These are phyloP conservation scores for Monosporascus ibericus DNA, from an alignment of 2,329 filamentous ascomycete species.

Conservation along the genomic window DNA sequence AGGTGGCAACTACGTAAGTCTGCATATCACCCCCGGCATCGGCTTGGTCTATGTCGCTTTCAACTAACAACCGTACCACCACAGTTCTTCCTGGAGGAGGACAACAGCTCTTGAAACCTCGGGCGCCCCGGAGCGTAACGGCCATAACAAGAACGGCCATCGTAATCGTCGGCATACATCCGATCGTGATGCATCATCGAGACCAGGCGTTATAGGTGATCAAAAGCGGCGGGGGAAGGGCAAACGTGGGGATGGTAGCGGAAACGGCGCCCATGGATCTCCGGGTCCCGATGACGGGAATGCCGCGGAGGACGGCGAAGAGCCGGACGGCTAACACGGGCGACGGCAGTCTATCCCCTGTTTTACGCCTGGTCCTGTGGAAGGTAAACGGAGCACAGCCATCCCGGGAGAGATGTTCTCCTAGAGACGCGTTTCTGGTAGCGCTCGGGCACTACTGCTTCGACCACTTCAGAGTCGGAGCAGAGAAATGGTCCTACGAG, in stretches of 20 bases:
- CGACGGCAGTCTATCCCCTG: slow-evolving; percentile 62
- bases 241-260: slow-evolving; percentile 9
- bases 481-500: no score
- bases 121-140: slow-evolving; percentile 45
- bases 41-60: not conserved
- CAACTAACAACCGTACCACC: not conserved
- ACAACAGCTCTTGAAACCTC: slow-evolving; percentile 49
- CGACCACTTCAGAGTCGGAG: no score
- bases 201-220: slow-evolving; percentile 46
- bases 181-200: slow-evolving; percentile 25
- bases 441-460: not conserved
- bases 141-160: slow-evolving; percentile 19
- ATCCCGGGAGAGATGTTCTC: not conserved
- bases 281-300: slow-evolving; percentile 41
- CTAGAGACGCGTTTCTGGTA: slow-evolving; percentile 1
- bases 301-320: slow-evolving; percentile 58
- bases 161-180: slow-evolving; percentile 29
- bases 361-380: slow-evolving; percentile 51
- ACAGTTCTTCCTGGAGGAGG: slow-evolving; percentile 92
- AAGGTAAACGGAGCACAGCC: slow-evolving; percentile 10
- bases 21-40: slow-evolving; percentile 5
- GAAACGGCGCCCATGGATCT: slow-evolving; percentile 11
- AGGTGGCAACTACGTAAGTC: slow-evolving; percentile 79
- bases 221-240: slow-evolving; percentile 31
- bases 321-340: slow-evolving; percentile 56